Conservation (phyloP, 2,329 filamentous ascomycete genomes). For the Epichloe coenophiala region DNA sequence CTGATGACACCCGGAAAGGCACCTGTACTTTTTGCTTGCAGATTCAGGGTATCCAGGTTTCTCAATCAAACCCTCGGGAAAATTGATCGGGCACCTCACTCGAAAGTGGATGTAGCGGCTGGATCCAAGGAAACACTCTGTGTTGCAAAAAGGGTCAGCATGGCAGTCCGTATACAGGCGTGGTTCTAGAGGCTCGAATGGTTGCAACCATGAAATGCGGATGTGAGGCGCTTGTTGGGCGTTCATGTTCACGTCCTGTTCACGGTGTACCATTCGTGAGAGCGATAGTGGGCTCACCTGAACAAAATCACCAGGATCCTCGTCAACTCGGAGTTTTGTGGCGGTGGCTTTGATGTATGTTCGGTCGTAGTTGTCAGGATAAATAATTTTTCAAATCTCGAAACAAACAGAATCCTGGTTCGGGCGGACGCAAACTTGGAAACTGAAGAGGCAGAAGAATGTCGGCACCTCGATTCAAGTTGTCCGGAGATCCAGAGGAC, state of each 20-base stretch:
- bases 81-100: not conserved
- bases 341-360: too few species aligned
- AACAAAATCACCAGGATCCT: too few species aligned
- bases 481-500: not conserved
- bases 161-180: too few species aligned
- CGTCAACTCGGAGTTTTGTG: too few species aligned
- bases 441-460: too few species aligned
- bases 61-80: not conserved
- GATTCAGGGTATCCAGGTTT: not conserved
- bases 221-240: not conserved
- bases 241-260: not conserved
- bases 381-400: not conserved
- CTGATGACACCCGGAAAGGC: not conserved
- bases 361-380: too few species aligned
- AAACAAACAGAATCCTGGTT: not conserved
- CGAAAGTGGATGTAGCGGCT: not conserved
- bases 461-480: not conserved
- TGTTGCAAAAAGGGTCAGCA: not conserved
- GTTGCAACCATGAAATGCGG: not conserved
- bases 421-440: too few species aligned
- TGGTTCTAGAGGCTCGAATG: not conserved
- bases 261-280: not conserved
- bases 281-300: not conserved
- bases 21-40: not conserved
- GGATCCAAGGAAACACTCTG: not conserved